These are phyloP conservation scores for Fraxinus angustifolia DNA, from an alignment of 305 asterid genomes.

Conservation along the genomic window DNA sequence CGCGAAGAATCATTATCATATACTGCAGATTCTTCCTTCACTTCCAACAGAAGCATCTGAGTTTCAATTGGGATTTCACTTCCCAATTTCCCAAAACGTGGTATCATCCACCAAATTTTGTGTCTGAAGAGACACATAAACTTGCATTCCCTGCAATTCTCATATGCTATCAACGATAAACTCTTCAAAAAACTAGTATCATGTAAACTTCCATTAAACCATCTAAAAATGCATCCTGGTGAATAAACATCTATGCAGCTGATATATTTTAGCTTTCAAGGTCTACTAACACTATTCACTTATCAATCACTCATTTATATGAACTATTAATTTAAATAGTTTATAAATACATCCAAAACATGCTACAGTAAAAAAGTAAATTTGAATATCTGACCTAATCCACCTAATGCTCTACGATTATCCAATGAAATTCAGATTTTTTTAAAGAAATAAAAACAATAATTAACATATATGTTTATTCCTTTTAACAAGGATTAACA, in stretches of 20 bases:
- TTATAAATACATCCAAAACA: background rate
- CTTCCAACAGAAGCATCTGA: conserved; percentile 42
- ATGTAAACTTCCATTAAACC: background rate
- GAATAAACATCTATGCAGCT: background rate
- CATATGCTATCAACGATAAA: background rate
- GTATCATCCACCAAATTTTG: conserved; percentile 53
- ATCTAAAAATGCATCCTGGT: background rate
- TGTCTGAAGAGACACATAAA: conserved; percentile 53
- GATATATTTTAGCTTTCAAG: background rate
- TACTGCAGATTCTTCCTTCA: conserved; percentile 26
- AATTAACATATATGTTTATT: background rate
- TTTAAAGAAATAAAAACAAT: background rate
- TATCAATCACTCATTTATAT: background rate
- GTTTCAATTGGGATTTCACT: conserved; percentile 39
- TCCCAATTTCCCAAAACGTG: conserved; percentile 32
- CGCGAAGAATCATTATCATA: conserved; percentile 6
- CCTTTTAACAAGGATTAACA: background rate
- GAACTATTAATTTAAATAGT: no score
- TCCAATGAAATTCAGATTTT: background rate
- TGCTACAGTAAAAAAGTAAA: background rate
- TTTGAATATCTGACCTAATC: background rate
- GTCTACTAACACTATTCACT: background rate
- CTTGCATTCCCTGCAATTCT: conserved; percentile 38
- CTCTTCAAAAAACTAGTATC: background rate
- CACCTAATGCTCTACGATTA: background rate